Evolutionary conservation across 1,284 basidiomycete species (phyloP).

Genomic region (Ustilago crameri): DNA sequence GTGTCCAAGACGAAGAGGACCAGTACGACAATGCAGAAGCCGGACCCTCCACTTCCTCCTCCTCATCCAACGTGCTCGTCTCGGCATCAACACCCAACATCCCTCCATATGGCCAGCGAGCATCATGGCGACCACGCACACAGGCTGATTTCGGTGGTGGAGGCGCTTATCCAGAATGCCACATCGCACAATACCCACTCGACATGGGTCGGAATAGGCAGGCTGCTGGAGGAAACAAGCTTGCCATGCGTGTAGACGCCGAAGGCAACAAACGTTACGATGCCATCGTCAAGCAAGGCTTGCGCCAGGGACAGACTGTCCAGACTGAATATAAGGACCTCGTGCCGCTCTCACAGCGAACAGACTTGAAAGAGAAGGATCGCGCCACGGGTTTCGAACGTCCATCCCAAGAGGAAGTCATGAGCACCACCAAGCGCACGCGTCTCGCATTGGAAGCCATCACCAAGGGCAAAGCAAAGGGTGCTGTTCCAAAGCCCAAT

Average conservation of each 20-base stretch:
- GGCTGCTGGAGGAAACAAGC: constrained; percentile 70
- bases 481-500: constrained; percentile 79
- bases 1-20: constrained; percentile 15
- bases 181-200: constrained; percentile 94
- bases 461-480: constrained; percentile 94
- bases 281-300: constrained; percentile 93
- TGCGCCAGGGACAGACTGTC: constrained; percentile 83
- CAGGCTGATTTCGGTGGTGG: constrained; percentile 90
- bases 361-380: constrained; percentile 77
- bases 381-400: constrained; percentile 78
- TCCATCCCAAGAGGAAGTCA: constrained; percentile 89
- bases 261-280: constrained; percentile 97
- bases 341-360: constrained; percentile 88
- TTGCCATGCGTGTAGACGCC: constrained; percentile 93
- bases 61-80: constrained; percentile 7
- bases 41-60: constrained; percentile 23
- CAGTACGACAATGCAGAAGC: constrained; percentile 21
- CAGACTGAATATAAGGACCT: constrained; percentile 98
- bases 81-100: constrained; percentile 59
- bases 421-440: constrained; percentile 88
- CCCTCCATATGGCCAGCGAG: constrained; percentile 85
- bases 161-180: constrained; percentile 95
- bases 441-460: constrained; percentile 90
- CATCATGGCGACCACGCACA: constrained; percentile 84
- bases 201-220: constrained; percentile 91